These are phyloP conservation scores for Chenopodium album DNA, from an alignment of 148 eudicot species.

Conservation along the genomic window DNA sequence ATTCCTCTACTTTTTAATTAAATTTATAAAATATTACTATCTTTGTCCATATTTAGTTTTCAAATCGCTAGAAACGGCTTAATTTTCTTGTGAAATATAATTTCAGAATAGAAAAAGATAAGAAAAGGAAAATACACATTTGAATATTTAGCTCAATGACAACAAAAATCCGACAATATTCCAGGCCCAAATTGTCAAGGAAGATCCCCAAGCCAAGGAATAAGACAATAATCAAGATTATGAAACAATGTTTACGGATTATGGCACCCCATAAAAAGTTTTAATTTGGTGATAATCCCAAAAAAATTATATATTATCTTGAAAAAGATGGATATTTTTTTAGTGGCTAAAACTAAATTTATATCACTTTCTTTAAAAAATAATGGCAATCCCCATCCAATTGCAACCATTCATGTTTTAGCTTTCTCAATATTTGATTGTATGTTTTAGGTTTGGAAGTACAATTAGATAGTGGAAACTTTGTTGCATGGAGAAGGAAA, in stretches of 20 bases:
- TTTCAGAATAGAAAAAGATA: slow-evolving; percentile 16
- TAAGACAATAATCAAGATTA: slow-evolving; percentile 31
- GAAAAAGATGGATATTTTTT: slow-evolving; percentile 4
- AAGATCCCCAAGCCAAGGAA: slow-evolving; percentile 32
- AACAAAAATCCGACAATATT: slow-evolving; percentile 23
- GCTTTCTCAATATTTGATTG: neutral
- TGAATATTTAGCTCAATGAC: slow-evolving; percentile 24
- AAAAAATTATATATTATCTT: neutral
- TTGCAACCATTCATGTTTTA: neutral
- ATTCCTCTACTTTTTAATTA: no score
- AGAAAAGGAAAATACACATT: slow-evolving; percentile 13
- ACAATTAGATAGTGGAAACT: neutral
- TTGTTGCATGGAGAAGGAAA: neutral
- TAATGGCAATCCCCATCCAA: neutral
- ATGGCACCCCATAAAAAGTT: neutral
- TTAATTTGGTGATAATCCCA: neutral
- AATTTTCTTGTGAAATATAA: slow-evolving; percentile 5
- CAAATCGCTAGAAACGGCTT: neutral
- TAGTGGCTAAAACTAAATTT: neutral
- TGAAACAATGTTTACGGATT: neutral
- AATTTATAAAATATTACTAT: no score
- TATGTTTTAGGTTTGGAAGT: neutral
- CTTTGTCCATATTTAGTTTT: no score
- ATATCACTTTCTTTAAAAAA: neutral
- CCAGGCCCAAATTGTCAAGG: slow-evolving; percentile 31